phyloP scores from a whole-genome alignment of 2,329 filamentous ascomycete species.

The Exophiala viscosa region DNA sequence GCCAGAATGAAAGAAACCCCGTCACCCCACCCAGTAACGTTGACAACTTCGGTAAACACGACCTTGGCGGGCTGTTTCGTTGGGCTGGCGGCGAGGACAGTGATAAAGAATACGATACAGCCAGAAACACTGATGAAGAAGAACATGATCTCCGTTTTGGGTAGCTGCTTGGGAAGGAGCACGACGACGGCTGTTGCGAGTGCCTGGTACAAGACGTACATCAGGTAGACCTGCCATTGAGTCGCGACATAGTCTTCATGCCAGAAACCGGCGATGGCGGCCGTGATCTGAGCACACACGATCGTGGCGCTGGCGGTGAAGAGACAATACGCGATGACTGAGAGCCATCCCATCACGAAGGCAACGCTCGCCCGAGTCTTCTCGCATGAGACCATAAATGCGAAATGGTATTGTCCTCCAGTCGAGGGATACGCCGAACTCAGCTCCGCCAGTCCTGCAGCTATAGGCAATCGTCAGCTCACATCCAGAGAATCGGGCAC shows the following conservation, averaged over 20 bases:
- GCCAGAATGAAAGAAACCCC: slow-evolving; percentile 51
- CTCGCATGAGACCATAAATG: slow-evolving; percentile 28
- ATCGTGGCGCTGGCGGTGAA: slow-evolving; percentile 25
- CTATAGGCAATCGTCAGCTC: background rate
- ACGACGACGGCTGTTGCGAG: slow-evolving; percentile 18
- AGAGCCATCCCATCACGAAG: slow-evolving; percentile 31
- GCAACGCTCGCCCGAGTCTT: slow-evolving; percentile 19
- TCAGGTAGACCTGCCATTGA: slow-evolving; percentile 30
- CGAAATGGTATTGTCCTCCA: slow-evolving; percentile 35
- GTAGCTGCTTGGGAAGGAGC: slow-evolving; percentile 17
- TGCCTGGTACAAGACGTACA: slow-evolving; percentile 23
- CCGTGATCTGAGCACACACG: slow-evolving; percentile 20
- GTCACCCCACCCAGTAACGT: slow-evolving; percentile 65
- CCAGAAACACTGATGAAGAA: slow-evolving; percentile 24
- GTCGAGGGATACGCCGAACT: slow-evolving; percentile 30
- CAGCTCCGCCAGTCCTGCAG: slow-evolving; percentile 29
- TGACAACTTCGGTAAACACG: slow-evolving; percentile 57
- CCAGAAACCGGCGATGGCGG: slow-evolving; percentile 22
- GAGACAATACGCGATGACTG: slow-evolving; percentile 28
- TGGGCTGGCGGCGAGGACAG: slow-evolving; percentile 27
- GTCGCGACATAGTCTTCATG: slow-evolving; percentile 18
- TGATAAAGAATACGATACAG: slow-evolving; percentile 31
- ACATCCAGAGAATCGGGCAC: background rate
- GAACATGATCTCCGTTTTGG: slow-evolving; percentile 19
- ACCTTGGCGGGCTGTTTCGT: slow-evolving; percentile 49